phyloP scores from a whole-genome alignment of 106 monocot genomes.

The Acorus gramineus region DNA sequence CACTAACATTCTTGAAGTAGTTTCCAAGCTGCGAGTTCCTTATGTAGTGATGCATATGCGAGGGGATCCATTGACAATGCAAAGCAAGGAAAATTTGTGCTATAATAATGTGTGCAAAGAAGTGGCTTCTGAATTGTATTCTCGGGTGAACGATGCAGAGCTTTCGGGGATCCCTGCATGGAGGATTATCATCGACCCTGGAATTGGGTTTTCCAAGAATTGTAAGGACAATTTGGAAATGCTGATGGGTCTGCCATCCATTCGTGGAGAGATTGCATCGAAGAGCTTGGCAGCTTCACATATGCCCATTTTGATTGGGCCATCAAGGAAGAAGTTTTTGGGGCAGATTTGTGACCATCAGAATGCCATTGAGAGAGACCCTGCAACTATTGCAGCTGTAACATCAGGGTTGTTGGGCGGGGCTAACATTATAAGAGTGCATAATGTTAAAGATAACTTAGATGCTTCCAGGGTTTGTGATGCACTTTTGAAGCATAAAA shows the following conservation, averaged over 20 bases:
- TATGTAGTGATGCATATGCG: constrained; percentile 87
- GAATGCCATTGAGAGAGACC: constrained; percentile 71
- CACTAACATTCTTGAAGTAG: constrained; percentile 44
- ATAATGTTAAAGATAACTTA: constrained; percentile 50
- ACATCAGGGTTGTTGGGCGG: constrained; percentile 64
- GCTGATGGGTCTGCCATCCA: constrained; percentile 34
- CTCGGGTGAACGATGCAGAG: constrained; percentile 53
- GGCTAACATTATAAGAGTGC: constrained; percentile 82
- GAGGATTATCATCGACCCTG: constrained; percentile 80
- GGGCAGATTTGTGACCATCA: constrained; percentile 56
- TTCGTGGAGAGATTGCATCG: constrained; percentile 42
- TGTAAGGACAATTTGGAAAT: constrained; percentile 61
- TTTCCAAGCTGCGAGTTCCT: constrained; percentile 52
- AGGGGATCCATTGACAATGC: constrained; percentile 91
- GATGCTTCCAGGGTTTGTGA: constrained; percentile 87
- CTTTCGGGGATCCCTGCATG: constrained; percentile 68
- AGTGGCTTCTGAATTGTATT: constrained; percentile 54
- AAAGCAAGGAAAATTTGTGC: constrained; percentile 41
- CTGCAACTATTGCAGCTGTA: constrained; percentile 64
- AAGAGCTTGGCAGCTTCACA: constrained; percentile 51
- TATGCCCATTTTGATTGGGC: constrained; percentile 64
- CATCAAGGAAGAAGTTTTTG: constrained; percentile 87
- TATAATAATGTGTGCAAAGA: constrained; percentile 67
- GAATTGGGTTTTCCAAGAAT: constrained; percentile 83
- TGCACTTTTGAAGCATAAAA: constrained; percentile 43